Percentiles rank a stretch among this genome's conserved stretches.
phyloP scores from a whole-genome alignment of 2,329 filamentous ascomycete species.

The Neophaeococcomyces aloes region DNA sequence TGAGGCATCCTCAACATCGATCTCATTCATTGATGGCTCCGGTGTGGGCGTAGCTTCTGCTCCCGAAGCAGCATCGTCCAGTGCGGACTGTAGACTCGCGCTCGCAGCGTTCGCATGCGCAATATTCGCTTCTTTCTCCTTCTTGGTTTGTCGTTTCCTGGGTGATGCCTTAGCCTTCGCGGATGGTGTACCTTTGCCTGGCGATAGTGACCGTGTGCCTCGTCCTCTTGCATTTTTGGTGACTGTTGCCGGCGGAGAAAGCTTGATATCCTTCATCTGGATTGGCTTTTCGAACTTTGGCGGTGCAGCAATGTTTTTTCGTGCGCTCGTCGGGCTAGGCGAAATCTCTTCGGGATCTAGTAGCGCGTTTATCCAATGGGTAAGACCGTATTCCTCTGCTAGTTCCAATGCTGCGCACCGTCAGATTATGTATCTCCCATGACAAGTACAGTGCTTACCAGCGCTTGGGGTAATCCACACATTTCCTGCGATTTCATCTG shows the following conservation, averaged over 20 bases:
- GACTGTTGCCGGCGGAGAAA: conserved; percentile 7
- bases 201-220: conserved; percentile 50
- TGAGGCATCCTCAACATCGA: conserved; percentile 52
- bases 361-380: conserved; percentile 81
- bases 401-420: conserved; percentile 60
- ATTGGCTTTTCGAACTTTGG: conserved; percentile 61
- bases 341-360: conserved; percentile 76
- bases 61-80: conserved; percentile 34
- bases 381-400: conserved; percentile 76
- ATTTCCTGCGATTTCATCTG: conserved; percentile 90
- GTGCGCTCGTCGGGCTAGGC: conserved; percentile 54
- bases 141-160: conserved; percentile 42
- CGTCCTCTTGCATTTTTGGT: conserved; percentile 35
- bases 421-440: conserved; percentile 3
- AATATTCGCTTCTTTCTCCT: conserved; percentile 39
- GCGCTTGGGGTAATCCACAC: conserved; percentile 82
- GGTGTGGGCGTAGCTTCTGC: conserved; percentile 13
- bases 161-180: conserved; percentile 38
- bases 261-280: conserved; percentile 28
- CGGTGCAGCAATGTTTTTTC: conserved; percentile 68
- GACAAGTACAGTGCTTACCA: conserved; percentile 36
- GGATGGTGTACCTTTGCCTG: conserved; percentile 32
- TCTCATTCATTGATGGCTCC: conserved; percentile 39
- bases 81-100: conserved; percentile 37
- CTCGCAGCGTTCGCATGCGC: conserved; percentile 40